Evolutionary conservation across 2,329 filamentous ascomycete genomes (phyloP).

Genomic region (Hysterium pulicare): DNA sequence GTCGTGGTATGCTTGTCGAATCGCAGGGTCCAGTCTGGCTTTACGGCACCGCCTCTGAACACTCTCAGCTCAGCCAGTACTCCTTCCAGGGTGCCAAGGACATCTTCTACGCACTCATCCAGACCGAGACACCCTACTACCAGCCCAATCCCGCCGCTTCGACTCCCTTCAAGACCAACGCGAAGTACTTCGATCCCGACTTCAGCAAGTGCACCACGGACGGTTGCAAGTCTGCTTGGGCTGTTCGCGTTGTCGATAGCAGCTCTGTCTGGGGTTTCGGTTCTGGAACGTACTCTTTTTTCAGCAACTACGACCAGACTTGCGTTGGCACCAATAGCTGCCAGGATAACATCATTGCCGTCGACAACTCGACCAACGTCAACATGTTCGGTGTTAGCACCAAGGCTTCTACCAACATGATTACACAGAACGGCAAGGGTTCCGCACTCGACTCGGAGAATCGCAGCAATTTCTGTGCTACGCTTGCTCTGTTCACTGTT

Average conservation of each 20-base stretch:
- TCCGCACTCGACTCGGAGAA: slow-evolving; percentile 43
- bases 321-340: slow-evolving; percentile 49
- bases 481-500: slow-evolving; percentile 39
- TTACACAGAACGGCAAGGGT: slow-evolving; percentile 37
- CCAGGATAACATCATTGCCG: slow-evolving; percentile 49
- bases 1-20: slow-evolving; percentile 78
- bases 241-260: slow-evolving; percentile 41
- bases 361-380: slow-evolving; percentile 43
- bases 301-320: slow-evolving; percentile 54
- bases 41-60: slow-evolving; percentile 63
- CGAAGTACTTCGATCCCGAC: slow-evolving; percentile 42
- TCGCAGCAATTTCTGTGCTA: slow-evolving; percentile 48
- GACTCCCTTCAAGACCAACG: slow-evolving; percentile 53
- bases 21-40: slow-evolving; percentile 75
- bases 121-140: slow-evolving; percentile 70
- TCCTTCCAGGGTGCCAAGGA: slow-evolving; percentile 60
- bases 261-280: slow-evolving; percentile 46
- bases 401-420: slow-evolving; percentile 50
- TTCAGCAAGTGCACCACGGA: slow-evolving; percentile 31
- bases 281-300: slow-evolving; percentile 57
- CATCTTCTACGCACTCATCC: slow-evolving; percentile 61
- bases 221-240: slow-evolving; percentile 44
- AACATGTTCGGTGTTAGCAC: slow-evolving; percentile 48
- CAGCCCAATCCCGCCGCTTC: slow-evolving; percentile 62
- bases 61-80: slow-evolving; percentile 68